A percentile compares a stretch with the other conserved stretches of the same genome.
Conservation (phyloP, 1,284 basidiomycete species). For the Heterobasidion irregulare region DNA sequence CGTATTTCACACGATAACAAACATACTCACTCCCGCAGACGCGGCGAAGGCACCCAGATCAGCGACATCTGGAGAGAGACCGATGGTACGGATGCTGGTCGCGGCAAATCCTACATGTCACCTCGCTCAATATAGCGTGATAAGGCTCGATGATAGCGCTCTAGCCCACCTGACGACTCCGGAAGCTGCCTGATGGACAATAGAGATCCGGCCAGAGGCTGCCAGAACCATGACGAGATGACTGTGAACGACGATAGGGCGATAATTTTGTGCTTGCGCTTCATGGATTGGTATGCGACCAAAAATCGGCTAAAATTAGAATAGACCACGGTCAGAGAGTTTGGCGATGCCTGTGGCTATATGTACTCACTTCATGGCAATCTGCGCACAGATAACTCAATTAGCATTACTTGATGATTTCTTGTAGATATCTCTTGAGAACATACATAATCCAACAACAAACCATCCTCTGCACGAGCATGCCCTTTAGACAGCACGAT, state of each 20-base stretch:
- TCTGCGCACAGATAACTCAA: constrained; percentile 11
- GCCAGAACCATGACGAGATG: constrained; percentile 32
- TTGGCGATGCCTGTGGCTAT: not conserved
- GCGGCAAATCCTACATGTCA: constrained; percentile 23
- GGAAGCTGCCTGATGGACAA: constrained; percentile 39
- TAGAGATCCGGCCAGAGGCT: constrained; percentile 50
- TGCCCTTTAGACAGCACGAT: constrained; percentile 41
- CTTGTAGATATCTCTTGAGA: not conserved
- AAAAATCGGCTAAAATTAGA: constrained; percentile 1
- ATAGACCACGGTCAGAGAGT: not conserved
- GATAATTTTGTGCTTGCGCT: constrained; percentile 38
- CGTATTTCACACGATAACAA: constrained; percentile 1
- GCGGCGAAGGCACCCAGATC: constrained; percentile 45
- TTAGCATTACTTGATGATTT: not conserved
- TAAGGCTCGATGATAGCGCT: too few species aligned
- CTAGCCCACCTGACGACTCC: constrained; percentile 23
- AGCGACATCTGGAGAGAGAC: constrained; percentile 31
- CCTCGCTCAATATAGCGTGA: not conserved
- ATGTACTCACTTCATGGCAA: constrained; percentile 27
- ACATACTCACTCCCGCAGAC: constrained; percentile 42
- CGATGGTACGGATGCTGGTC: constrained; percentile 31
- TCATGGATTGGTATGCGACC: constrained; percentile 3
- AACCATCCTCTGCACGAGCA: constrained; percentile 41
- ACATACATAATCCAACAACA: constrained; percentile 57
- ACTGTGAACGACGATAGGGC: constrained; percentile 39